These are phyloP conservation scores for Dictyostelium brefeldianum DNA, from an alignment of 78 protist genomes.

Conservation along the genomic window DNA sequence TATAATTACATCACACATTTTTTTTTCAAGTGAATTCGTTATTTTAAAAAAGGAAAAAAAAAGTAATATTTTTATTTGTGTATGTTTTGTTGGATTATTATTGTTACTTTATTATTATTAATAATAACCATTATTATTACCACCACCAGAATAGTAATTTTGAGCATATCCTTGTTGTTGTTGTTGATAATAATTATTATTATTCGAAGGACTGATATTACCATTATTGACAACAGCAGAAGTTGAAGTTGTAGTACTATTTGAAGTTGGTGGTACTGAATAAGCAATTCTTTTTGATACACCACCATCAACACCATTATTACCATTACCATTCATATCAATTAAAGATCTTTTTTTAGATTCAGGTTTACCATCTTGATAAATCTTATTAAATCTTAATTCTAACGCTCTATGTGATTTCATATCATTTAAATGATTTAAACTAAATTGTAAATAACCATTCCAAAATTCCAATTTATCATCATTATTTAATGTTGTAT, in stretches of 20 bases:
- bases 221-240: not conserved
- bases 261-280: constrained; percentile 7
- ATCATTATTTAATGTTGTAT: not conserved
- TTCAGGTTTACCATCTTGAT: constrained; percentile 17
- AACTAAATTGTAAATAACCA: constrained; percentile 17
- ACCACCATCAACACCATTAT: not conserved
- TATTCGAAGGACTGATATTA: not conserved
- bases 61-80: too few relatives aligned
- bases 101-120: too few relatives aligned
- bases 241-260: not conserved
- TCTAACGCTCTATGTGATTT: not conserved
- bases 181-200: not conserved
- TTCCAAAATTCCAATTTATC: constrained; percentile 14
- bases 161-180: not conserved
- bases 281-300: not conserved
- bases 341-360: not conserved
- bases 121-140: too few relatives aligned
- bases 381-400: not conserved
- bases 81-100: too few relatives aligned
- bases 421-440: not conserved
- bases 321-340: not conserved
- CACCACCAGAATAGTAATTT: too few relatives aligned
- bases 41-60: too few relatives aligned
- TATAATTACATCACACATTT: too few relatives aligned
- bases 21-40: too few relatives aligned